Evolutionary conservation across 768 basidiomycete species (phyloP).

Genomic region (Lactarius sp.): DNA sequence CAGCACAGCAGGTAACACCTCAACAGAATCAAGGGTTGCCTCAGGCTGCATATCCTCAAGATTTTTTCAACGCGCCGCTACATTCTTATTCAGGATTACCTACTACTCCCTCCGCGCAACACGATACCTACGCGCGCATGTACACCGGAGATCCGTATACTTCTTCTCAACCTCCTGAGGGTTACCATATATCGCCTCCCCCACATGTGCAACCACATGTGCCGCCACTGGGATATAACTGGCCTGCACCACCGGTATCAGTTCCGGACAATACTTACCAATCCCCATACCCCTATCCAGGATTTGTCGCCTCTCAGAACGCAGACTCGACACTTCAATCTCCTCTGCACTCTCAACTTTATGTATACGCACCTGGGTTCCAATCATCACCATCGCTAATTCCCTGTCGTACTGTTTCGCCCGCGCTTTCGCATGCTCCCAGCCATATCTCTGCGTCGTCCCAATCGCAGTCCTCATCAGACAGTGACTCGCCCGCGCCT

Average conservation of each 20-base stretch:
- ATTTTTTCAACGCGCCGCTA: slow-evolving; percentile 7
- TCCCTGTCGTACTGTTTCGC: slow-evolving; percentile 14
- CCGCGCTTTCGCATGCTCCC: slow-evolving; percentile 22
- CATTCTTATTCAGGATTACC: slow-evolving; percentile 7
- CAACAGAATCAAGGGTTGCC: slow-evolving; percentile 6
- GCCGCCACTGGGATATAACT: slow-evolving; percentile 16
- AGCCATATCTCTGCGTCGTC: slow-evolving; percentile 21
- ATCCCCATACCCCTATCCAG: slow-evolving; percentile 16
- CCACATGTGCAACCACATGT: slow-evolving; percentile 6
- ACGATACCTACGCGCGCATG: slow-evolving; percentile 13
- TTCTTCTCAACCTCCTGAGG: slow-evolving; percentile 7
- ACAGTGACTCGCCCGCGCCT: slow-evolving; percentile 20
- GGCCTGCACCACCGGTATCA: not conserved
- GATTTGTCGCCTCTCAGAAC: slow-evolving; percentile 10
- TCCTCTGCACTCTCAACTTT: slow-evolving; percentile 11
- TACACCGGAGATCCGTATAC: slow-evolving; percentile 9
- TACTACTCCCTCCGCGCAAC: slow-evolving; percentile 2
- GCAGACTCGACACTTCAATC: slow-evolving; percentile 14
- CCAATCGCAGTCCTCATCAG: slow-evolving; percentile 24
- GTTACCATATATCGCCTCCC: slow-evolving; percentile 12
- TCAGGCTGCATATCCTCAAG: slow-evolving; percentile 8
- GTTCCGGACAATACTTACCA: slow-evolving; percentile 9
- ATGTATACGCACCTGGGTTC: slow-evolving; percentile 9
- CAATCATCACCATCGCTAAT: slow-evolving; percentile 6
- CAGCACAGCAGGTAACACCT: not conserved